A percentile compares a stretch with the other conserved stretches of the same genome.
Evolutionary conservation across 139 green algal genomes (phyloP).

Genomic region (Coccomyxa sp.): DNA sequence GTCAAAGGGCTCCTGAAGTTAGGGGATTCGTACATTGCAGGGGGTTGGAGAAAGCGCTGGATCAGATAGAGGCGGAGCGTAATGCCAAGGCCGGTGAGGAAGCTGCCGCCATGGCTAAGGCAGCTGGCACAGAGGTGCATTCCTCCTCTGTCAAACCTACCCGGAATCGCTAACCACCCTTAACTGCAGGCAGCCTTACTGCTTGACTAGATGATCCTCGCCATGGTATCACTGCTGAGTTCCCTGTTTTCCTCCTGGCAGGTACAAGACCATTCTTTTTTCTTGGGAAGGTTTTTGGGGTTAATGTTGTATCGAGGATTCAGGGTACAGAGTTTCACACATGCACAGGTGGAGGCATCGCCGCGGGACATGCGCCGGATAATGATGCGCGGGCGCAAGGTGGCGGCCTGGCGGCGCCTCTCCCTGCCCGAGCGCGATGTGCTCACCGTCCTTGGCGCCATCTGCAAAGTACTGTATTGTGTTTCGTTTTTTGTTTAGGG

Average conservation of each 20-base stretch:
- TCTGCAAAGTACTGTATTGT: conserved; percentile 72
- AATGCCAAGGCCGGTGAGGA: neutral
- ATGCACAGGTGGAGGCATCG: neutral
- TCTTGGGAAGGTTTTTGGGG: too few species aligned
- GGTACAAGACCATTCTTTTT: too few species aligned
- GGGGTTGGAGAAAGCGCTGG: conserved; percentile 55
- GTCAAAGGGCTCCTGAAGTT: too few species aligned
- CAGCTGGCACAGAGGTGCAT: neutral
- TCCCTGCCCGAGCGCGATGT: conserved; percentile 69
- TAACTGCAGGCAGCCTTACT: too few species aligned
- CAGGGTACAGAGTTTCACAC: too few species aligned
- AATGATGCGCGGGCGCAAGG: conserved; percentile 38
- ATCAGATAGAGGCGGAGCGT: conserved; percentile 27
- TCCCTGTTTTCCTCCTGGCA: too few species aligned
- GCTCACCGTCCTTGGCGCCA: conserved; percentile 77
- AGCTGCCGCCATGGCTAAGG: neutral
- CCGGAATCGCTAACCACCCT: too few species aligned
- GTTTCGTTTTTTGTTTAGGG: too few species aligned
- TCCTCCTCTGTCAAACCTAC: neutral
- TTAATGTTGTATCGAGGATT: too few species aligned
- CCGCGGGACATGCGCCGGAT: conserved; percentile 18
- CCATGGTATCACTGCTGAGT: too few species aligned
- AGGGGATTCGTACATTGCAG: neutral
- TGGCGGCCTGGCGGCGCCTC: conserved; percentile 35
- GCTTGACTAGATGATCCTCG: too few species aligned